phyloP scores from a whole-genome alignment of 306 rosid species.

The Hylodesmum podocarpum region DNA sequence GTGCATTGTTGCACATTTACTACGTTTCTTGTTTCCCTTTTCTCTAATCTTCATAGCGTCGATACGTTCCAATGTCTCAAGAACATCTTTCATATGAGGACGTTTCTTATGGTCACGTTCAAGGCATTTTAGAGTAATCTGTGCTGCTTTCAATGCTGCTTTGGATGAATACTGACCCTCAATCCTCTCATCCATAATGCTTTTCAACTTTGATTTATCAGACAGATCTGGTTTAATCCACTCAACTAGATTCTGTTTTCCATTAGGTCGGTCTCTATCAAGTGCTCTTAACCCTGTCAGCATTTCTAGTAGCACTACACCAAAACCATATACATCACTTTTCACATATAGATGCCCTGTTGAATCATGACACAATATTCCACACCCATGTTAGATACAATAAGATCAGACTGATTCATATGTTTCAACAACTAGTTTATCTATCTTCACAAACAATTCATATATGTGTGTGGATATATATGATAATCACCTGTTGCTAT shows the following conservation, averaged over 20 bases:
- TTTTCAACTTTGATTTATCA: conserved; percentile 45
- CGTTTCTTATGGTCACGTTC: conserved; percentile 58
- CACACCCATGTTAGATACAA: background rate
- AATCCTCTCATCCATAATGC: conserved; percentile 53
- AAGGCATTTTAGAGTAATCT: conserved; percentile 61
- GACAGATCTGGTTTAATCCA: conserved; percentile 68
- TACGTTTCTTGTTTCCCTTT: conserved; percentile 26
- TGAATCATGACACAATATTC: background rate
- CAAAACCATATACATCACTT: conserved; percentile 92
- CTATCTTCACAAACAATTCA: background rate
- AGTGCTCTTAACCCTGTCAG: conserved; percentile 69
- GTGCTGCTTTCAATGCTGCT: conserved; percentile 54
- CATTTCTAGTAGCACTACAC: conserved; percentile 85
- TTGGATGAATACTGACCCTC: conserved; percentile 70
- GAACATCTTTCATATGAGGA: conserved; percentile 80
- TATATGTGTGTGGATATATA: background rate
- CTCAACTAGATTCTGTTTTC: conserved; percentile 59
- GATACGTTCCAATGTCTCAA: conserved; percentile 57
- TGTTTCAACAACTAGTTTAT: background rate
- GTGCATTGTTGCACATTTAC: background rate
- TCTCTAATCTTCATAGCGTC: conserved; percentile 39
- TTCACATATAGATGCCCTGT: conserved; percentile 90
- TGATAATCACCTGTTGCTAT: conserved; percentile 68
- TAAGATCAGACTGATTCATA: background rate
- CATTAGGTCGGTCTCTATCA: conserved; percentile 47